These are phyloP conservation scores for Phanerochaete carnosa DNA, from an alignment of 768 basidiomycete species.

Conservation along the genomic window DNA sequence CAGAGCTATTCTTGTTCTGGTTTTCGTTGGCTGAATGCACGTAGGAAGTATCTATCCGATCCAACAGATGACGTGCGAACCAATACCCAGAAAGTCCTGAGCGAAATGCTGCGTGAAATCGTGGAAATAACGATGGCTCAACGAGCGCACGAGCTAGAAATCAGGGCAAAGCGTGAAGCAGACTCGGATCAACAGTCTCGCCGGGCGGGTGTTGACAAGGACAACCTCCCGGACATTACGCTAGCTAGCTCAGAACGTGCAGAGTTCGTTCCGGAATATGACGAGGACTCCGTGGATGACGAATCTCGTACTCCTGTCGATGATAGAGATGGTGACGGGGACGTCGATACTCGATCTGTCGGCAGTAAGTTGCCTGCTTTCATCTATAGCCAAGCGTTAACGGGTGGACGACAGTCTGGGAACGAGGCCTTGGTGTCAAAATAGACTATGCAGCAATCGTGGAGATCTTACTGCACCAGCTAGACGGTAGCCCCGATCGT, in stretches of 20 bases:
- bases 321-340: constrained; percentile 40
- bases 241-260: constrained; percentile 56
- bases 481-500: constrained; percentile 76
- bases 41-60: constrained; percentile 92
- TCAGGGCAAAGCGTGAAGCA: constrained; percentile 36
- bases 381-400: not conserved
- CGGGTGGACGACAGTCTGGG: constrained; percentile 56
- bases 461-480: constrained; percentile 86
- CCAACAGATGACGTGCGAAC: constrained; percentile 91
- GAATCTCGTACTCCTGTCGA: constrained; percentile 18
- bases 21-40: constrained; percentile 12
- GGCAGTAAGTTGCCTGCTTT: constrained; percentile 46
- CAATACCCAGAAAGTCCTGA: constrained; percentile 85
- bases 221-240: constrained; percentile 57
- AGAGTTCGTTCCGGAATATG: constrained; percentile 51
- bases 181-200: constrained; percentile 39
- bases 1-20: constrained; percentile 1
- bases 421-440: constrained; percentile 90
- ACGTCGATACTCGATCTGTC: constrained; percentile 51
- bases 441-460: constrained; percentile 92
- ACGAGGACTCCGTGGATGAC: constrained; percentile 24
- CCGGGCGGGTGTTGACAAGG: constrained; percentile 40
- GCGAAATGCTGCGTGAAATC: constrained; percentile 89
- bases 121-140: constrained; percentile 78
- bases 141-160: constrained; percentile 56